Base-by-base conservation (phyloP, 345 rosid genomes). In the Nasturtium officinale region DNA sequence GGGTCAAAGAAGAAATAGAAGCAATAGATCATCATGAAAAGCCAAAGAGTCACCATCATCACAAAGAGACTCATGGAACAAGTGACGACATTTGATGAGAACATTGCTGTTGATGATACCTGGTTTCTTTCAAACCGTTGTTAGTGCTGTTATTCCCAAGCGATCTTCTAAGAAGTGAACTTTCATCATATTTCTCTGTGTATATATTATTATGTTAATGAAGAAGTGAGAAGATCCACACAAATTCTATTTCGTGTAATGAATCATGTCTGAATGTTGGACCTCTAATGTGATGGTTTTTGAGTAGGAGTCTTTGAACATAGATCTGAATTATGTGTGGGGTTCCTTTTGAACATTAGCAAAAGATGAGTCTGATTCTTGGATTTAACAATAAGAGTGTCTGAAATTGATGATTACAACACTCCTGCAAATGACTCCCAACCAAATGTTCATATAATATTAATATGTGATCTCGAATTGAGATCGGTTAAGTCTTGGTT, bases 1-100 rank as follows among this genome's bases (percentile, higher is more conserved):
- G 85, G 43, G 84, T 77, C 4, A 84, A 85, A 80, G 87, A 84
- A 78, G 84, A 83, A 67, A 60, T 60, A 7, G 79, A 79, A 69
- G 84, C 86, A 18, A 69, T 78, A 10, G 20, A 54, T 52, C 83
- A 84, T 69, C 62, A 25, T 52, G 78, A 48, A 65, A 65, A 47
- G 66, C 47, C 77, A 10, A 73, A n/a, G 72, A 79, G 56, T 60
- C 69, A 76, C 48, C 86, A 80, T 77, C 86, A 80, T 77, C 73
- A 78, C 56, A 78, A 80, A 54, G 84, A 84, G 62, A 82, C 85
- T 5, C 85, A 82, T 78, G 85, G 83, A 59, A 73, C 76, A 53
- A 84, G 77, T 45, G 69, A 72, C 30, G 80, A 82, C 76, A 82
- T 83, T 83, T 46, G 83, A 86, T 58, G 72, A 79, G 67, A 54